Conservation (phyloP, 1,284 basidiomycete genomes). For the Moniliophthora roreri region DNA sequence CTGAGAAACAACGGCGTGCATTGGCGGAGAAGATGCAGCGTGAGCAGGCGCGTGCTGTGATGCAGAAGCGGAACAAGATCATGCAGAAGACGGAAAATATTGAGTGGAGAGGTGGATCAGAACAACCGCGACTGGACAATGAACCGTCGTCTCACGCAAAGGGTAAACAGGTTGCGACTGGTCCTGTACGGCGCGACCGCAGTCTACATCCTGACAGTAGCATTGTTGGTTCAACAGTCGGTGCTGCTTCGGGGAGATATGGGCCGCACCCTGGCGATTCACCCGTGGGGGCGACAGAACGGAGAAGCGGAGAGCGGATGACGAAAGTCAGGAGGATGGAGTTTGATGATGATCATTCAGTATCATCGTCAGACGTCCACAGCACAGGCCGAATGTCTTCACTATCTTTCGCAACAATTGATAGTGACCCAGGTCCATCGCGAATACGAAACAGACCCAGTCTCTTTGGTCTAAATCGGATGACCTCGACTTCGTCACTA, state of each 20-base stretch:
- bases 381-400: conserved; percentile 69
- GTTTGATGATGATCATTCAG: conserved; percentile 87
- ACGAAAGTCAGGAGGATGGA: conserved; percentile 80
- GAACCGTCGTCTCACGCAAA: conserved; percentile 35
- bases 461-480: conserved; percentile 64
- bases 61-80: conserved; percentile 86
- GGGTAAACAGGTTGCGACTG: conserved; percentile 52
- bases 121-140: conserved; percentile 28
- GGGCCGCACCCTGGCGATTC: conserved; percentile 35
- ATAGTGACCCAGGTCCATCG: conserved; percentile 80
- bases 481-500: conserved; percentile 75
- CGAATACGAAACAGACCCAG: conserved; percentile 61
- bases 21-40: conserved; percentile 71
- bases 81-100: conserved; percentile 56
- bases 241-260: conserved; percentile 61
- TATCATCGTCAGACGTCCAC: conserved; percentile 82
- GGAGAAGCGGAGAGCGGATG: conserved; percentile 62
- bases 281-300: conserved; percentile 39
- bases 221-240: conserved; percentile 42
- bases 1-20: conserved; percentile 84
- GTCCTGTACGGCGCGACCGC: conserved; percentile 59
- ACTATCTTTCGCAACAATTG: conserved; percentile 77
- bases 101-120: conserved; percentile 49
- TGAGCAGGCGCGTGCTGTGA: conserved; percentile 93
- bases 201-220: conserved; percentile 28